Conservation (phyloP, 1,139 yeast species). For the Taphrina confusa region DNA sequence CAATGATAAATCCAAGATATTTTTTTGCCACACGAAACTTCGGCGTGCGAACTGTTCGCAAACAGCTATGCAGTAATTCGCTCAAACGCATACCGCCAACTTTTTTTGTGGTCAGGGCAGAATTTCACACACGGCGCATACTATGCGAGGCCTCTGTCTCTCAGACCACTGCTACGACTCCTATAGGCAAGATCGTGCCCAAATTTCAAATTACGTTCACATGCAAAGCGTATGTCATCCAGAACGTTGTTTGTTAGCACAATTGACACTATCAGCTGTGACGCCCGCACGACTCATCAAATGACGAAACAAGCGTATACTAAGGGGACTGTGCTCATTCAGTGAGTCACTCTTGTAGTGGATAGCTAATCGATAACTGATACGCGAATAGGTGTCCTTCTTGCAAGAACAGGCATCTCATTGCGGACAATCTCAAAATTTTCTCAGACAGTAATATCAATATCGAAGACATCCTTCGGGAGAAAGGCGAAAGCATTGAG, state of each 20-base stretch:
- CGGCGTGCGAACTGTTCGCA: too few species aligned
- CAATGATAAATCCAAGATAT: too few species aligned
- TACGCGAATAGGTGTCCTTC: constrained; percentile 23
- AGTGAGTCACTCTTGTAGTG: constrained; percentile 56
- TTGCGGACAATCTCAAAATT: constrained; percentile 87
- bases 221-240: constrained; percentile 61
- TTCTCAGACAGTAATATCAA: constrained; percentile 74
- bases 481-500: constrained; percentile 73
- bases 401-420: constrained; percentile 78
- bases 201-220: constrained; percentile 86
- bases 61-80: too few species aligned
- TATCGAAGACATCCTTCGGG: constrained; percentile 73
- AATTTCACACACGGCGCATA: too few species aligned
- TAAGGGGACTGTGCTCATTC: constrained; percentile 81
- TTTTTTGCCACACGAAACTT: too few species aligned
- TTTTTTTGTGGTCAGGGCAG: too few species aligned
- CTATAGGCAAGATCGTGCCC: constrained; percentile 48
- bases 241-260: background rate
- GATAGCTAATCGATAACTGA: too few species aligned
- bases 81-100: too few species aligned
- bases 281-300: constrained; percentile 77
- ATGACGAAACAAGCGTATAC: constrained; percentile 90
- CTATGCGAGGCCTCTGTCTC: too few species aligned
- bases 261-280: constrained; percentile 50
- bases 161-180: background rate